Evolutionary conservation across 2,329 filamentous ascomycete species (phyloP).

Genomic region (Lizonia empirigonia): DNA sequence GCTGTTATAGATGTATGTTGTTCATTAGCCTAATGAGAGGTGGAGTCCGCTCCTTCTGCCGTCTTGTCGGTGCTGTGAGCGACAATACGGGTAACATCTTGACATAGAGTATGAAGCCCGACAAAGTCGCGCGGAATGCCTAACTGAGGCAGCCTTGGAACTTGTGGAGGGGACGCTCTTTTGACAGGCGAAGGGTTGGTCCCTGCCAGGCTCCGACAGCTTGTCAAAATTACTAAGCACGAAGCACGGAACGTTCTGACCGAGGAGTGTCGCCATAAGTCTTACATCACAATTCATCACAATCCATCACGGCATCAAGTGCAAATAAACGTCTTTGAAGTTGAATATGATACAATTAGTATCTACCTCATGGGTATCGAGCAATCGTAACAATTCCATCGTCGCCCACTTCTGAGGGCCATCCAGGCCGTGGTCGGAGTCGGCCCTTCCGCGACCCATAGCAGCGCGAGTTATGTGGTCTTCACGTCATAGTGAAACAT

Average conservation of each 20-base stretch:
- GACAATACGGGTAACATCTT: slow-evolving; percentile 14
- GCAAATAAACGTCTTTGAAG: neutral
- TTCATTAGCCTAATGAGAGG: slow-evolving; percentile 45
- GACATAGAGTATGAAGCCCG: slow-evolving; percentile 26
- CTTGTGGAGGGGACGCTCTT: neutral
- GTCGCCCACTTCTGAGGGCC: neutral
- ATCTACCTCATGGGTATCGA: neutral
- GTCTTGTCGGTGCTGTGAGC: slow-evolving; percentile 20
- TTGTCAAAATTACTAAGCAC: slow-evolving; percentile 4
- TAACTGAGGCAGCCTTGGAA: slow-evolving; percentile 14
- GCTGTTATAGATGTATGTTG: slow-evolving; percentile 12
- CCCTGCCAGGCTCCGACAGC: neutral
- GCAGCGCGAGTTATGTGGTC: slow-evolving; percentile 4
- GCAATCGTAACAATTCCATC: neutral
- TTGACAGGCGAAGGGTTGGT: neutral
- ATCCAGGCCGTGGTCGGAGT: neutral
- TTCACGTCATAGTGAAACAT: slow-evolving; percentile 38
- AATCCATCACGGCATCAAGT: no score
- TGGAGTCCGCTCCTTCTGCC: slow-evolving; percentile 34
- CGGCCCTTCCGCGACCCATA: no score
- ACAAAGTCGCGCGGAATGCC: slow-evolving; percentile 26
- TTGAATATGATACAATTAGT: slow-evolving; percentile 6
- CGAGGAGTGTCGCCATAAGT: neutral
- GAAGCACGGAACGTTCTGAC: neutral
- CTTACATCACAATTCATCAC: neutral